These are phyloP conservation scores for Cytospora mali DNA, from an alignment of 2,329 filamentous ascomycete species.

Conservation along the genomic window DNA sequence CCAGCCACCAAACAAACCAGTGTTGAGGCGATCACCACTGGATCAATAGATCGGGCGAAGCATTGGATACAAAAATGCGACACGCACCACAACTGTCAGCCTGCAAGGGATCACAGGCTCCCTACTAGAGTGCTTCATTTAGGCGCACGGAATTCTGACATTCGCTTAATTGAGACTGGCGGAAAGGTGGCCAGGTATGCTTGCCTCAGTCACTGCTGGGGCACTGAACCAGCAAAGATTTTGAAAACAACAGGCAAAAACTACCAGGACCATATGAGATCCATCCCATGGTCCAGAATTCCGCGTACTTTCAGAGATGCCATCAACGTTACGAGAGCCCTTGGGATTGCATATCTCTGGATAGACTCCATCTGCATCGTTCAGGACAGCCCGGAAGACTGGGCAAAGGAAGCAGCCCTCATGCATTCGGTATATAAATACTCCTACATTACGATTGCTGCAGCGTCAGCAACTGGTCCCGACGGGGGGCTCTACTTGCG, in stretches of 20 bases:
- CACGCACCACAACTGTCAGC: background rate
- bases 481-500: background rate
- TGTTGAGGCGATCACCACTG: background rate
- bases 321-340: slow-evolving; percentile 23
- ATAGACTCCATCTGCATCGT: slow-evolving; percentile 34
- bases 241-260: background rate
- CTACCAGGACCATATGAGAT: background rate
- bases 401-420: slow-evolving; percentile 29
- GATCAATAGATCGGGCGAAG: background rate
- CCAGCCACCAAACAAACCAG: background rate
- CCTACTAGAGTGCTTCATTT: background rate
- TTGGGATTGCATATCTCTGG: slow-evolving; percentile 30
- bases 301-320: slow-evolving; percentile 28
- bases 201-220: slow-evolving; percentile 4
- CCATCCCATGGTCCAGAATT: background rate
- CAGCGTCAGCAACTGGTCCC: background rate
- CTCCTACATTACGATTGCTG: slow-evolving; percentile 1
- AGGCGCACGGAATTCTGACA: background rate
- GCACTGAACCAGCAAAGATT: background rate
- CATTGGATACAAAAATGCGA: background rate
- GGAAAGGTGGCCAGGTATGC: background rate
- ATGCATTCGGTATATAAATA: slow-evolving; percentile 34
- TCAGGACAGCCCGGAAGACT: slow-evolving; percentile 31
- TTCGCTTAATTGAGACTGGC: background rate
- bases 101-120: background rate